phyloP scores from a whole-genome alignment of 805 yeast species.

The Jamesozyma gamospora region DNA sequence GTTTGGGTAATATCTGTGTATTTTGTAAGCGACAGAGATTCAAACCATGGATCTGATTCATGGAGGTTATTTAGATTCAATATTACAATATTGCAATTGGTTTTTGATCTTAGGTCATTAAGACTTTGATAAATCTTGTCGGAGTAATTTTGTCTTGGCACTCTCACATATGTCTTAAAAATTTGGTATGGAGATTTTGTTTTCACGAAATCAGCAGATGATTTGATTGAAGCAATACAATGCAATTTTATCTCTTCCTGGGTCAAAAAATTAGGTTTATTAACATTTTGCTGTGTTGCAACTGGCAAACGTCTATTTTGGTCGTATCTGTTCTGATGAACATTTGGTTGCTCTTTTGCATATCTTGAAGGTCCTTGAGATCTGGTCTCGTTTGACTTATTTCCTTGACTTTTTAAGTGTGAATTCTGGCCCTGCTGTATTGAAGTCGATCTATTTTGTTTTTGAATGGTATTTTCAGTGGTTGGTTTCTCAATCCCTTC shows the following conservation, averaged over 20 bases:
- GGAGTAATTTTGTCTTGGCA: conserved; percentile 24
- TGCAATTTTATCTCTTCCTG: conserved; percentile 25
- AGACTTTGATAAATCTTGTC: conserved; percentile 22
- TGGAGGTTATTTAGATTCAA: conserved; percentile 27
- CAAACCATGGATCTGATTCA: conserved; percentile 27
- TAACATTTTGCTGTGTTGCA: neutral
- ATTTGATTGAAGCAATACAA: conserved; percentile 22
- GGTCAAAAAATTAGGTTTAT: conserved; percentile 15
- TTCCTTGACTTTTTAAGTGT: no score
- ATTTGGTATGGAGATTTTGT: conserved; percentile 25
- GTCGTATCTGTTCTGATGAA: neutral
- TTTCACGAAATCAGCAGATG: conserved; percentile 20
- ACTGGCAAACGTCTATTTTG: neutral
- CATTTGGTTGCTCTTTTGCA: neutral
- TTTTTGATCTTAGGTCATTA: conserved; percentile 24
- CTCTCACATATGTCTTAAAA: conserved; percentile 24
- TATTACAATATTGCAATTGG: conserved; percentile 28
- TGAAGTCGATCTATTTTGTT: no score
- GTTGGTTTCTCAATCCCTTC: conserved; percentile 5
- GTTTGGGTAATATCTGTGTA: conserved; percentile 14
- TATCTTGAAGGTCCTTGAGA: no score
- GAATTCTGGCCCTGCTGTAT: no score
- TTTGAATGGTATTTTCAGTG: no score
- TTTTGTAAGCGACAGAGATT: conserved; percentile 15
- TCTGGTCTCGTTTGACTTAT: no score